A percentile compares a stretch with the other conserved stretches of the same genome.
phyloP scores from a whole-genome alignment of 768 basidiomycete species.

The Podaxis rugospora region DNA sequence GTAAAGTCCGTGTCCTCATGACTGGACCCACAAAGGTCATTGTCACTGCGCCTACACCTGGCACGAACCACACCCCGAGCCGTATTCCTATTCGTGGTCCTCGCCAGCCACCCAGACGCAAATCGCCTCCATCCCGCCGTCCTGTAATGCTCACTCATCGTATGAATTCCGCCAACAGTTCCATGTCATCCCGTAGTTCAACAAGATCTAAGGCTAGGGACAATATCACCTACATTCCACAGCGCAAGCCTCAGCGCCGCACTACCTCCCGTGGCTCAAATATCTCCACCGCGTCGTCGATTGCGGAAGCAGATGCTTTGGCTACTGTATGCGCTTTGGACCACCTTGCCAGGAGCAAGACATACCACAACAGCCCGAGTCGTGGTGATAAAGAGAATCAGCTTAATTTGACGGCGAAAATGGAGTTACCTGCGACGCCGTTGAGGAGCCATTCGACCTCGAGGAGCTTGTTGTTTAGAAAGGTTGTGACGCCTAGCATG shows the following conservation, averaged over 20 bases:
- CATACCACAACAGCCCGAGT: background rate
- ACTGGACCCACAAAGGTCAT: conserved; percentile 47
- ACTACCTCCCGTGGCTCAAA: conserved; percentile 23
- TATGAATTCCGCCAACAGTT: conserved; percentile 14
- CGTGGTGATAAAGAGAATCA: conserved; percentile 38
- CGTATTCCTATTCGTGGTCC: conserved; percentile 40
- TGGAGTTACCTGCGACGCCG: conserved; percentile 42
- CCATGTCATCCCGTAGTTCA: conserved; percentile 5
- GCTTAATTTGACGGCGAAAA: conserved; percentile 27
- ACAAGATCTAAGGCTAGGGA: conserved; percentile 15
- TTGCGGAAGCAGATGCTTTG: conserved; percentile 11
- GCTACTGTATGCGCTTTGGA: conserved; percentile 16
- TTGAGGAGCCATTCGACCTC: conserved; percentile 33
- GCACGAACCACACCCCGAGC: conserved; percentile 27
- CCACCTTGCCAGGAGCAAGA: conserved; percentile 14
- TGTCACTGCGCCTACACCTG: conserved; percentile 50
- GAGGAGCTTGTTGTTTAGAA: conserved; percentile 30
- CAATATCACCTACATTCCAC: conserved; percentile 30
- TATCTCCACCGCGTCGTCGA: conserved; percentile 13
- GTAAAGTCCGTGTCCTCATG: conserved; percentile 39
- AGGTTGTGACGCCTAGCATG: conserved; percentile 35
- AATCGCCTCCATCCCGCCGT: conserved; percentile 17
- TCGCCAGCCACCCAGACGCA: conserved; percentile 29
- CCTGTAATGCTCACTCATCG: conserved; percentile 25
- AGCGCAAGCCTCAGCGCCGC: conserved; percentile 22